These are phyloP conservation scores for Ophiostoma ips DNA, from an alignment of 2,329 filamentous ascomycete species.

Conservation along the genomic window DNA sequence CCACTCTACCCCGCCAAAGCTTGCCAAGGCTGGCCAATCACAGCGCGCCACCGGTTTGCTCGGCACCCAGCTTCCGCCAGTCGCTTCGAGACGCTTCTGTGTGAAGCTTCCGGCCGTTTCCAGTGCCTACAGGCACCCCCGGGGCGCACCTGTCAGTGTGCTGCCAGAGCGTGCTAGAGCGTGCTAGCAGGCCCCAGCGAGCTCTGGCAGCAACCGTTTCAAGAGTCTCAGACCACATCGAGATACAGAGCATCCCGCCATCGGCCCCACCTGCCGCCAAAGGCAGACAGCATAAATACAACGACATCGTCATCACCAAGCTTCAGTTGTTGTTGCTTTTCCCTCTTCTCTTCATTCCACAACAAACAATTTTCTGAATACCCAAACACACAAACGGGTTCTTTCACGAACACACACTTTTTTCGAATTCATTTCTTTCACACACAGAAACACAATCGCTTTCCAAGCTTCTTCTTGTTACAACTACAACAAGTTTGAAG, in stretches of 20 bases:
- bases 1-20: background rate
- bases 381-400: background rate
- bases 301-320: background rate
- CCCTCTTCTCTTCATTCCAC: background rate
- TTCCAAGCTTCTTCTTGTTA: no score
- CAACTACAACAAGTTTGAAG: no score
- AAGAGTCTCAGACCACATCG: background rate
- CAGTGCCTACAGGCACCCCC: background rate
- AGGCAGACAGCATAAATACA: constrained; percentile 4
- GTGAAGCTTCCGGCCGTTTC: background rate
- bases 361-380: background rate
- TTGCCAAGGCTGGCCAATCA: background rate
- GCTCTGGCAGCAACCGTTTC: no score
- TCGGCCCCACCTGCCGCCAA: background rate
- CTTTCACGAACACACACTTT: background rate
- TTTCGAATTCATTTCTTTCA: background rate
- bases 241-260: background rate
- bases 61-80: background rate
- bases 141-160: background rate
- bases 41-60: background rate
- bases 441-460: background rate
- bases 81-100: constrained; percentile 13
- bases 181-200: background rate
- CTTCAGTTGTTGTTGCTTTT: background rate
- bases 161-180: background rate